Evolutionary conservation across 2,329 filamentous ascomycete genomes (phyloP).

Genomic region (Lachnellula subtilissima): DNA sequence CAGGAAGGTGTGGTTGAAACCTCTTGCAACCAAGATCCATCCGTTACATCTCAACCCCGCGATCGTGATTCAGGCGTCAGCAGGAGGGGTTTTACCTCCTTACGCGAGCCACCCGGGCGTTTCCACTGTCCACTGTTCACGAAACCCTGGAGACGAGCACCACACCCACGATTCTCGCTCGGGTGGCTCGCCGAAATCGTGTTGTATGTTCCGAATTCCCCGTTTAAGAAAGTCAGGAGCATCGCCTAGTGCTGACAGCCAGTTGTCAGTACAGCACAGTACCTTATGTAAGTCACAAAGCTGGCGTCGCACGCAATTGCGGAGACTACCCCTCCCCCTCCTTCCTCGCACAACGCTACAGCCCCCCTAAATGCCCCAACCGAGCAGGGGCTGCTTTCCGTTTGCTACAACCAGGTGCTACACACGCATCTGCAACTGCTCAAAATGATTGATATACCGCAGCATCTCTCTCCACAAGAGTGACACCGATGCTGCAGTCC

Average conservation of each 20-base stretch:
- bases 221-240: not conserved
- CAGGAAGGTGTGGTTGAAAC: not conserved
- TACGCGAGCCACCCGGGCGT: not conserved
- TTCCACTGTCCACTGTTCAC: not conserved
- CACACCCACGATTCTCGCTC: no score
- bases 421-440: not conserved
- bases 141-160: not conserved
- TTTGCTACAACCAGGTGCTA: not conserved
- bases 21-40: not conserved
- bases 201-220: not conserved
- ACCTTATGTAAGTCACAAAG: not conserved
- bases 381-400: not conserved
- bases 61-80: not conserved
- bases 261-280: no score
- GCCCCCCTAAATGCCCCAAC: not conserved
- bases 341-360: not conserved
- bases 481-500: not conserved
- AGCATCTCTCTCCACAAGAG: not conserved
- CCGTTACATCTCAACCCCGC: not conserved
- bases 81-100: not conserved
- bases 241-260: not conserved
- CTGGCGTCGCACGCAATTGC: constrained; percentile 2
- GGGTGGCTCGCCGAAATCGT: no score
- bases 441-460: not conserved
- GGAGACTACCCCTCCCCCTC: not conserved